Evolutionary conservation across 2,329 filamentous ascomycete species (phyloP), one percentile per base, ranked within the genome.

Genomic region (Byssochlamys sp.): DNA sequence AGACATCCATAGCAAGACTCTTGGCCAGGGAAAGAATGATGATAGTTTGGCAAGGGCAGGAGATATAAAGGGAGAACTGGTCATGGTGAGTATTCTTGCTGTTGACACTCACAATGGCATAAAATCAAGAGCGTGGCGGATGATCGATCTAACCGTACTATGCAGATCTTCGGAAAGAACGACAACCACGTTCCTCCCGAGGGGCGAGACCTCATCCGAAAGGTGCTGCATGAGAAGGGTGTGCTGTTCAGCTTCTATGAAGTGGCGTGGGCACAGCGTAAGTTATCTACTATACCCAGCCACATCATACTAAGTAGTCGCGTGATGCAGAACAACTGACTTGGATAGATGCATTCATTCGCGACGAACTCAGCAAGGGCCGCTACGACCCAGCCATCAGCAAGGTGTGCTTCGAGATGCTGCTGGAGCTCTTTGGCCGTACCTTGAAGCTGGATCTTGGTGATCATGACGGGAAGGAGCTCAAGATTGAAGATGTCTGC

Each of bases 281-380:
- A 67, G 80, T 78, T 55, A 28, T 57, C 27, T 35, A 59, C 27
- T 55, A 45, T 31, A 49, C 11, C n/a, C 33, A 28, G 28, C 11
- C 39, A 29, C 24, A 50, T 10, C 50, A 24, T 39, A 54, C 39
- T n/a, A n/a, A 19, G 1, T 60, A 54, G 39, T 54, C 51, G 12
- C 59, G 57, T 31, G 55, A 31, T 12, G 35, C 55, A 9, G 57
- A 56, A 25, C 51, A 60, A 58, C 49, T 55, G 57, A 59, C 55
- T 50, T 48, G n/a, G 48, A 56, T 60, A 82, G 81, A 95, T 77
- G 91, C 91, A 4, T 96, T 96, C 70, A 95, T 96, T 71, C 82
- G 91, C 19, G 91, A 96, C 68, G 91, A 96, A 77, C 78, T 94
- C 59, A 91, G 88, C 73, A 96, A 96, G 76, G 91, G 91, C n/a